These are phyloP conservation scores for Sungouiella thailandica DNA, from an alignment of 805 yeast genomes.

Conservation along the genomic window DNA sequence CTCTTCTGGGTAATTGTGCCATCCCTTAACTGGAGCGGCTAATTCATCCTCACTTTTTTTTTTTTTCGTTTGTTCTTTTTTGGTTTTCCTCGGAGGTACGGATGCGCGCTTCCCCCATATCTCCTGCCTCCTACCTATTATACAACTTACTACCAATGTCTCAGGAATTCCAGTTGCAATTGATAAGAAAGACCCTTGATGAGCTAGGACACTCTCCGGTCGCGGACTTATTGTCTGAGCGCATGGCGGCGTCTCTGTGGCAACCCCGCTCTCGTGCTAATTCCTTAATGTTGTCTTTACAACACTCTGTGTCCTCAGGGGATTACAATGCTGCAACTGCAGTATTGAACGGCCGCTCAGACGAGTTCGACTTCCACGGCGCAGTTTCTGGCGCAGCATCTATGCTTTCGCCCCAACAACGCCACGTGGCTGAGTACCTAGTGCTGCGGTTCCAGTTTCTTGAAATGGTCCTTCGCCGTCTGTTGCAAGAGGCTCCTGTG, in stretches of 20 bases:
- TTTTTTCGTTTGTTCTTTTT: no score
- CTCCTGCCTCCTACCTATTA: no score
- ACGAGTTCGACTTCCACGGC: conserved; percentile 1
- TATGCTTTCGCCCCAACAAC: conserved; percentile 1
- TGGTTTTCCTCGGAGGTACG: conserved; percentile 1
- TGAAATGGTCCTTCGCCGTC: conserved; percentile 5
- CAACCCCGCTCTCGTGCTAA: background rate
- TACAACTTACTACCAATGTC: conserved; percentile 15
- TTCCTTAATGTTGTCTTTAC: background rate
- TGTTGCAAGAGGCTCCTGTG: conserved; percentile 1
- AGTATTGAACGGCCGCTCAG: background rate
- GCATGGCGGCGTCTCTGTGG: conserved; percentile 2
- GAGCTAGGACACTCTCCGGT: conserved; percentile 27
- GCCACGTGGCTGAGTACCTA: conserved; percentile 7
- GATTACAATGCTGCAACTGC: conserved; percentile 3
- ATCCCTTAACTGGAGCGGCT: no score
- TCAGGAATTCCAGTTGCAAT: conserved; percentile 24
- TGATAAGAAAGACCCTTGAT: conserved; percentile 24
- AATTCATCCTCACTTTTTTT: no score
- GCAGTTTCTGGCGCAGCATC: background rate
- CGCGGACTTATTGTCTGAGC: conserved; percentile 16
- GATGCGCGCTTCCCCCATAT: background rate
- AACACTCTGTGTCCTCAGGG: conserved; percentile 3
- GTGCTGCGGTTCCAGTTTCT: conserved; percentile 8
- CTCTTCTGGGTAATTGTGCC: no score